These are phyloP conservation scores for Colletotrichum echinochloae DNA, from an alignment of 2,329 filamentous ascomycete genomes.

Conservation along the genomic window DNA sequence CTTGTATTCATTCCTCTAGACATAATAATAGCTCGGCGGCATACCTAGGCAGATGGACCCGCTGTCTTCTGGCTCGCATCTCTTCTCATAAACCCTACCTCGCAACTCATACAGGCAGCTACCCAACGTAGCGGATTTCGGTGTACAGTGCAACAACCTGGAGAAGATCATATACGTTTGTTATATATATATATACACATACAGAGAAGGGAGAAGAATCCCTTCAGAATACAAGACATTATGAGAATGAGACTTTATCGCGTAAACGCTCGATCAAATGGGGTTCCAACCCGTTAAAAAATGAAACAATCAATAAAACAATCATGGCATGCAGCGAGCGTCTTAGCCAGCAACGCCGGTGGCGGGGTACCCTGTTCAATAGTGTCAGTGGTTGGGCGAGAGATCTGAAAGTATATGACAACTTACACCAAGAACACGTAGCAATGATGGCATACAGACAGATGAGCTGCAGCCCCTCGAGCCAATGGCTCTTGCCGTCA, in stretches of 20 bases:
- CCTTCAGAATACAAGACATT: slow-evolving; percentile 30
- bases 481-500: slow-evolving; percentile 85
- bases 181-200: slow-evolving; percentile 29
- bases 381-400: not conserved
- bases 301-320: not conserved
- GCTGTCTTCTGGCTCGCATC: not conserved
- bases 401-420: fast-evolving
- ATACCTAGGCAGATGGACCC: not conserved
- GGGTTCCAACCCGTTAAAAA: not conserved
- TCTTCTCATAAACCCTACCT: not conserved
- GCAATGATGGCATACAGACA: slow-evolving; percentile 86
- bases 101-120: not conserved
- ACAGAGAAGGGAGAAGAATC: not conserved
- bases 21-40: no score
- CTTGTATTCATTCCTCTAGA: not conserved
- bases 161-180: not conserved
- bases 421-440: slow-evolving; percentile 72
- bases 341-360: slow-evolving; percentile 33
- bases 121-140: not conserved
- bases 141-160: slow-evolving; percentile 9
- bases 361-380: slow-evolving; percentile 22
- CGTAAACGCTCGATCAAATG: slow-evolving; percentile 23
- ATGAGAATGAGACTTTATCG: slow-evolving; percentile 14
- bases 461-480: slow-evolving; percentile 81
- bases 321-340: not conserved